Evolutionary conservation across 805 yeast species (phyloP).

Genomic region (Kodamaea lidongshanica): DNA sequence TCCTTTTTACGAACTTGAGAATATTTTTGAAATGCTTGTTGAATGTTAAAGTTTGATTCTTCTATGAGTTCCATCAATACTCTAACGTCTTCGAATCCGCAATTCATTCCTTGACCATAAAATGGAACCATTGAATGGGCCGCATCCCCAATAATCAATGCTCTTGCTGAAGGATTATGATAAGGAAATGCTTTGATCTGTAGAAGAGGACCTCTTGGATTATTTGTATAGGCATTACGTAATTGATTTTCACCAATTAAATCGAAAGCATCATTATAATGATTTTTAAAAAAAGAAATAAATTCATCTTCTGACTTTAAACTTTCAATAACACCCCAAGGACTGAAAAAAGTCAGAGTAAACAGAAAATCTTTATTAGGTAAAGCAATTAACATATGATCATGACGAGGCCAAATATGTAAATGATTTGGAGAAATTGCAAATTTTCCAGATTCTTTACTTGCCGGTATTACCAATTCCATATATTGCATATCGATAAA

Average conservation of each 20-base stretch:
- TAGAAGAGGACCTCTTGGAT: slow-evolving; percentile 76
- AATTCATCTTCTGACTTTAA: slow-evolving; percentile 41
- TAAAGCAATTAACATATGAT: slow-evolving; percentile 84
- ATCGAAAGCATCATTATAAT: slow-evolving; percentile 71
- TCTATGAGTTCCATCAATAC: slow-evolving; percentile 50
- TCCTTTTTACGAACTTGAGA: slow-evolving; percentile 55
- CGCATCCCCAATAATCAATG: slow-evolving; percentile 80
- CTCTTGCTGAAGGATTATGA: slow-evolving; percentile 52
- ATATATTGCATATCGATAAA: slow-evolving; percentile 80
- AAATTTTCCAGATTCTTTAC: slow-evolving; percentile 24
- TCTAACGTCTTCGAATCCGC: slow-evolving; percentile 88
- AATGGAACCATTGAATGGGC: slow-evolving; percentile 98
- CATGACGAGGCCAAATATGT: slow-evolving; percentile 88
- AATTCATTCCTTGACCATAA: slow-evolving; percentile 95
- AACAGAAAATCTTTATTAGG: slow-evolving; percentile 83
- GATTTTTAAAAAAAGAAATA: slow-evolving; percentile 45
- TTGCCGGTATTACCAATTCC: slow-evolving; percentile 70
- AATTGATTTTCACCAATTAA: slow-evolving; percentile 59
- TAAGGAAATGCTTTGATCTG: slow-evolving; percentile 68
- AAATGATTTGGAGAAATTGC: slow-evolving; percentile 65
- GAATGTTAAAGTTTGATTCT: slow-evolving; percentile 35
- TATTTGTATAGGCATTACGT: slow-evolving; percentile 42
- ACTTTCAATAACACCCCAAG: slow-evolving; percentile 60
- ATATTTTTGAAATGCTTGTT: slow-evolving; percentile 49
- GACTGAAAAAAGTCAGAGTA: slow-evolving; percentile 84